Percentiles rank a stretch among this genome's conserved stretches.
phyloP scores from a whole-genome alignment of 345 rosid genomes.

The Diplotaxis tenuifolia region DNA sequence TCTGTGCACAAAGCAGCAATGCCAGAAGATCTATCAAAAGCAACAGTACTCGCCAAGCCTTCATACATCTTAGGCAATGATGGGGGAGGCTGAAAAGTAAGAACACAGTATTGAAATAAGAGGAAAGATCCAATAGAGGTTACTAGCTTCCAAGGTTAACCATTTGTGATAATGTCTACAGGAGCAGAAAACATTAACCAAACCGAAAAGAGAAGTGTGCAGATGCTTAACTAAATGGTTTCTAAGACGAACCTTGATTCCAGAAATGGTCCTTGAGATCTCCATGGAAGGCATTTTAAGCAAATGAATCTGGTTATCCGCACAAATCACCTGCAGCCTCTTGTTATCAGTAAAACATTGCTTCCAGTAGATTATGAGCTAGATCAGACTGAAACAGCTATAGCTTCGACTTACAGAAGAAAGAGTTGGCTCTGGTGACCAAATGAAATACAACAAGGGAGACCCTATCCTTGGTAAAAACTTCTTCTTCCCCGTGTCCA shows the following conservation, averaged over 20 bases:
- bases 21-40: constrained; percentile 67
- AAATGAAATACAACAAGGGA: constrained; percentile 65
- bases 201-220: not conserved
- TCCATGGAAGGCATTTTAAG: constrained; percentile 89
- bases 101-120: constrained; percentile 10
- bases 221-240: too few species aligned
- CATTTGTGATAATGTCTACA: not conserved
- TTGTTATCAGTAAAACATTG: constrained; percentile 35
- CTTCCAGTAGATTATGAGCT: too few species aligned
- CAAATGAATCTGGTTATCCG: constrained; percentile 91
- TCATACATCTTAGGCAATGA: constrained; percentile 50
- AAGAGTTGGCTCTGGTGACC: constrained; percentile 78
- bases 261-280: constrained; percentile 71
- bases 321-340: too few species aligned
- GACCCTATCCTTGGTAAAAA: constrained; percentile 90
- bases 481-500: constrained; percentile 92
- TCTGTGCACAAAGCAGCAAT: constrained; percentile 74
- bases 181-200: constrained; percentile 1
- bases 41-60: constrained; percentile 48
- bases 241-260: constrained; percentile 70
- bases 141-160: not conserved
- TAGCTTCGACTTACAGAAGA: constrained; percentile 97
- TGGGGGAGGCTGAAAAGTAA: constrained; percentile 63
- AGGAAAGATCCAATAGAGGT: not conserved
- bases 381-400: too few species aligned